Evolutionary conservation across 768 basidiomycete species (phyloP), one percentile per base, ranked within the genome.

Genomic region (Pleurotus cornucopiae): DNA sequence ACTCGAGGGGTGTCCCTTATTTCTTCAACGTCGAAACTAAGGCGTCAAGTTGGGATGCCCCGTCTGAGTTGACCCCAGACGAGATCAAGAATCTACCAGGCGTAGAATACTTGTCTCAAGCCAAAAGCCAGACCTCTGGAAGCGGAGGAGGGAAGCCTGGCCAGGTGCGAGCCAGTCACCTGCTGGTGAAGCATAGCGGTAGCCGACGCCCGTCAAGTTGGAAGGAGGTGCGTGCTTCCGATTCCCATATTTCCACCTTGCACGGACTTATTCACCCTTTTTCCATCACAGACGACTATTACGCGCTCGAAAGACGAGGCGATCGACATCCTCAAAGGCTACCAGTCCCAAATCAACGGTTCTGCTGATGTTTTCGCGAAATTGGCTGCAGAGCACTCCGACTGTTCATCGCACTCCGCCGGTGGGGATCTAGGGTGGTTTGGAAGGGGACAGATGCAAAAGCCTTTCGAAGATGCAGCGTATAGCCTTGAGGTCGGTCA

Each of bases 391-490:
- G 61, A 74, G 49, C 80, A 96, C 67, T 95, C 93, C 18, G 95
- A 99, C 69, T 98, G 95, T 70, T 89, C 89, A 4, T 94, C 91
- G 39, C 89, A 94, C 65, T 69, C 78, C 18, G 79, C 89, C 60
- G 80, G 78, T 2, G 97, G 97, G 1, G 95, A 99, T 70, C 82
- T 99, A 5, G 93, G 97, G 0, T 78, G 77, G 76, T 99, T 99
- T 65, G 81, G 79, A 1, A 83, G 71, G 14, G 89, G 88, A 0
- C 88, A 91, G 75, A 99, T 99, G 97, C 97, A 99, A 73, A 94
- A 91, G 72, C 87, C 93, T 37, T 99, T 99, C 65, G 95, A 98
- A 72, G 93, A 95, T 26, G 89, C 91, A 30, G 76, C 91, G 9
- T 95, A 80, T 69, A 81, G 72, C 2, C 76, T 94, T 60, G 66